A percentile compares a stretch with the other conserved stretches of the same genome.
phyloP scores from a whole-genome alignment of 495 filamentous ascomycete genomes.

The Aspergillus heteromorphus region DNA sequence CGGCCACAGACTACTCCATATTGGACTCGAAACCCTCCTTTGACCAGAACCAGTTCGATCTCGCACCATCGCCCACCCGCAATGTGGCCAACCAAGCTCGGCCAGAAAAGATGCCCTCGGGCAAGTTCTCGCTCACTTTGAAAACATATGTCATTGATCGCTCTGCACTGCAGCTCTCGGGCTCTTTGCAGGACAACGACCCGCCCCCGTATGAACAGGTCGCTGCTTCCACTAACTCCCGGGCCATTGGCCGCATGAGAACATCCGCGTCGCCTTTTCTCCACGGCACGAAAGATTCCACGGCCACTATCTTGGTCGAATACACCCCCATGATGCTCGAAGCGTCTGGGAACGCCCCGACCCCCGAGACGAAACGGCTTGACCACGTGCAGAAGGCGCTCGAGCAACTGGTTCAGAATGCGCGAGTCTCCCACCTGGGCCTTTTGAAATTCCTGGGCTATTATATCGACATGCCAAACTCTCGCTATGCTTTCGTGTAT shows the following conservation, averaged over 20 bases:
- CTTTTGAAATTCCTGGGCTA: slow-evolving; percentile 77
- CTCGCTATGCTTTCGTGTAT: slow-evolving; percentile 77
- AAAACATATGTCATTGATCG: slow-evolving; percentile 38
- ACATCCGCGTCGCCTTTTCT: slow-evolving; percentile 36
- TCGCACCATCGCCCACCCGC: slow-evolving; percentile 17
- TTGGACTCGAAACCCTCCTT: slow-evolving; percentile 26
- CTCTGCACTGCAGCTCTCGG: slow-evolving; percentile 39
- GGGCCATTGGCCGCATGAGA: slow-evolving; percentile 42
- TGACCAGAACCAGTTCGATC: slow-evolving; percentile 17
- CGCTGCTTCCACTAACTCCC: slow-evolving; percentile 40
- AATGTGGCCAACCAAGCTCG: slow-evolving; percentile 15
- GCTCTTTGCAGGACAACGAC: slow-evolving; percentile 36
- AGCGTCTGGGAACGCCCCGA: slow-evolving; percentile 22
- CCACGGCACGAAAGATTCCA: slow-evolving; percentile 31
- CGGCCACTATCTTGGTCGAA: slow-evolving; percentile 40
- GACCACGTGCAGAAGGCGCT: slow-evolving; percentile 39
- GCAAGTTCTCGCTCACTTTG: slow-evolving; percentile 13
- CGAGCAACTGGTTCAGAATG: slow-evolving; percentile 45
- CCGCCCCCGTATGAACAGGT: slow-evolving; percentile 45
- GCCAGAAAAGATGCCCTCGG: slow-evolving; percentile 11
- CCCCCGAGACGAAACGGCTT: slow-evolving; percentile 25
- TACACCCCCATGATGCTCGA: slow-evolving; percentile 43
- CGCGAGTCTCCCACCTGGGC: slow-evolving; percentile 52
- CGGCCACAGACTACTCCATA: slow-evolving; percentile 5
- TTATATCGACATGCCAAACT: slow-evolving; percentile 71